Evolutionary conservation across 495 filamentous ascomycete genomes (phyloP), one percentile per base, ranked within the genome.

Genomic region (Tuber magnatum): DNA sequence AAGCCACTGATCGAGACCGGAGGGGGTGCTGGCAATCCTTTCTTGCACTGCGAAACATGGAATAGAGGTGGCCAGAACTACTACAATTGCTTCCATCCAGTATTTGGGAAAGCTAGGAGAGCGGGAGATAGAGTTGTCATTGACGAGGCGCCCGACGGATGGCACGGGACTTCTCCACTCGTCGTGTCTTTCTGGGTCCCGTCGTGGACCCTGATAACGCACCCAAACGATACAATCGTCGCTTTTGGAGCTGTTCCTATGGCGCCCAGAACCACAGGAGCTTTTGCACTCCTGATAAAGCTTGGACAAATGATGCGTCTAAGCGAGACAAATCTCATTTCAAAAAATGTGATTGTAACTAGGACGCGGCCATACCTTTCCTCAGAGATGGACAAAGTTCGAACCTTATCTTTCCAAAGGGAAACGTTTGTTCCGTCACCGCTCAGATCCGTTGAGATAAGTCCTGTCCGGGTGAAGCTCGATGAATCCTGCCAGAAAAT

Each of bases 161-260:
- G 84, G 84, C 69, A 71, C 38, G 83, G 83, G 61, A 78, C 73
- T 16, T 79, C 76, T 41, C 70, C 82, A 40, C 70, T 84, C 40
- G 70, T 84, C 32, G 44, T 82, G 18, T 82, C 83, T 35, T 82
- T 82, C 56, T 74, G 79, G 71, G 81, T 79, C 65, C 83, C 83
- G 6, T 76, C 78, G 16, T 83, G 76, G 78, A 72, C 77, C 42
- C 35, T 85, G 32, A 76, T 84, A 68, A 68, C 42, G 42, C 65
- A 80, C 40, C 77, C 79, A 38, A 44, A 77, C 24, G 80, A 79
- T 18, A 71, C 74, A 28, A 68, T 73, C 18, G 74, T 82, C 40
- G 74, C 73, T 24, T 80, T 83, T 28, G 81, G 81, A 70, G 32
- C 56, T 18, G 28, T 35, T 28, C 28, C 56, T 65, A 65, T 65